Conservation (phyloP, 495 filamentous ascomycete genomes). For the Schizothecium vesticola region DNA sequence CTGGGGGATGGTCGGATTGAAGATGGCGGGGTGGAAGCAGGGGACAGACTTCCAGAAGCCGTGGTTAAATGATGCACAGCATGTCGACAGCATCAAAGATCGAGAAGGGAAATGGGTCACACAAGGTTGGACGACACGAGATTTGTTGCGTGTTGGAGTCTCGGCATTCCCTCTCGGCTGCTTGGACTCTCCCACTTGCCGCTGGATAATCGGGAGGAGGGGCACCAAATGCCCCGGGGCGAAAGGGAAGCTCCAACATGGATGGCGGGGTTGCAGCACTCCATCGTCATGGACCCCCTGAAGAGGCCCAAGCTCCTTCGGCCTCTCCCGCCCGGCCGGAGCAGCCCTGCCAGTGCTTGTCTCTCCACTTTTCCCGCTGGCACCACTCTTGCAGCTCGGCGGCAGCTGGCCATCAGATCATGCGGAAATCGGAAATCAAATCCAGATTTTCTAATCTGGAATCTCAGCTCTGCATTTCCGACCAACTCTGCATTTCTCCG, state of each 20-base stretch:
- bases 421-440: background rate
- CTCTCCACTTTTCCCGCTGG: slow-evolving; percentile 1
- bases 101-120: background rate
- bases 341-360: background rate
- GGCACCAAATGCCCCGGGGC: background rate
- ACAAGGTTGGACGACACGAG: background rate
- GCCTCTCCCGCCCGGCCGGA: background rate
- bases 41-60: background rate
- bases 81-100: background rate
- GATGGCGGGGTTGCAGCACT: background rate
- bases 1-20: too few species aligned
- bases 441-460: background rate
- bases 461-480: background rate
- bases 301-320: slow-evolving; percentile 5
- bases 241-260: background rate
- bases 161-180: background rate
- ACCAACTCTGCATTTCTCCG: too few species aligned
- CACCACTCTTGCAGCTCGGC: slow-evolving; percentile 1
- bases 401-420: background rate
- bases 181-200: too few species aligned
- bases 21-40: background rate
- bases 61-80: background rate
- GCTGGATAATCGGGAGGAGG: background rate
- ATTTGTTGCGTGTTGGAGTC: background rate
- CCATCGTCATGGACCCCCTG: background rate